Base-by-base conservation (phyloP, 2,329 filamentous ascomycete genomes). In the Hypoxylon sp. region DNA sequence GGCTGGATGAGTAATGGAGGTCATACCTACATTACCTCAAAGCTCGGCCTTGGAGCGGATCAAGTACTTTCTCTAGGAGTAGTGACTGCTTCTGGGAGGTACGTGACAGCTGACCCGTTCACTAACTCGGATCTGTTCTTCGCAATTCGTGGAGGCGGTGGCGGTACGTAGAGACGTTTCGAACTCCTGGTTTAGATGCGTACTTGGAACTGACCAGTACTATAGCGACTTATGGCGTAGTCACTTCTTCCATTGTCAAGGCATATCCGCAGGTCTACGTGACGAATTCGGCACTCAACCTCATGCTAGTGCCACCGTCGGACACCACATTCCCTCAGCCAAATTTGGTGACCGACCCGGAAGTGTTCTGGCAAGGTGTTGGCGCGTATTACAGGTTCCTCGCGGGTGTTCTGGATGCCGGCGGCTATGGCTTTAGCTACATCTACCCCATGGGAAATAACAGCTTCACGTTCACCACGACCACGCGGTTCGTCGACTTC, bases 71-170 rank as follows among this genome's bases (percentile, higher is more conserved):
- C 81, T 43, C 76, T 79, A 62, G 76, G 82, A 19, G 80, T 84
- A 0, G 77, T 87, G 0, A 83, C 81, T 4, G 82, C 80, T 0
- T 73, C 77, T 44, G 85, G 85, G 1, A 58, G 74, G 2, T 70
- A 81, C 32, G 70, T 85, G 1, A 81, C 76, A 1, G 85, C 84
- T 1, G 79, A 79, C 30, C 78, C 75, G 11, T 73, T 75, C 2
- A 71, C 80, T 8, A 82, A 87, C 53, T 55, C 75, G 0, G 84
- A 87, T 58, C 74, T 88, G 1, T 87, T 84, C 72, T 88, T 82
- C 81, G 85, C 85, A 1, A 72, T 86, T 1, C 76, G 79, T 44
- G 84, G 84, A 2, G 83, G 84, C 6, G 84, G 85, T 1, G 80
- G 79, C 30, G 81, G 83, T 74, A 72, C 56, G 61, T 49, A 39